Base-by-base conservation (phyloP, 257 asterid genomes). In the Prunella vulgaris region DNA sequence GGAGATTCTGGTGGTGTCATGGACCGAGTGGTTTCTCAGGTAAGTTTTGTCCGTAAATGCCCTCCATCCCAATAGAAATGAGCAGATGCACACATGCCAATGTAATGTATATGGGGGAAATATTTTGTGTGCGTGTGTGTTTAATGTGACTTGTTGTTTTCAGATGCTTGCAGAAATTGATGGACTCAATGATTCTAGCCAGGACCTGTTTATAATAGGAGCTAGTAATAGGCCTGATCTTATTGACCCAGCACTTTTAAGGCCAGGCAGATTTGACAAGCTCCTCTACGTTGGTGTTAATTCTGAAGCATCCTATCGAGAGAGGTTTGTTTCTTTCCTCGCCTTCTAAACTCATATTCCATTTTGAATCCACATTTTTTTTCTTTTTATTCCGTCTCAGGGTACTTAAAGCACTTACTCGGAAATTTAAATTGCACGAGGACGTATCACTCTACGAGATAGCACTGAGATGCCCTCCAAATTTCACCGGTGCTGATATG, bases 21-120 rank as follows among this genome's bases (percentile, higher is more conserved):
- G 99, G 99, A 94, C 80, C 84, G 99, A 58, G 97, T 90, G 51
- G 97, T 94, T 77, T 94, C 99, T 78, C 99, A 90, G 98, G 98
- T 93, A 73, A 66, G 13, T 18, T 24, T 17, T 59, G 51, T 70
- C 21, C 28, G 0, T 15, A 14, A 21, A 18, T 27, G 9, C 22
- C 56, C 56, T 24, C 15, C 2, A 21, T 10, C 17, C 25, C n/a
- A n/a, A n/a, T n/a, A n/a, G n/a, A 7, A 22, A 51, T 14, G 13
- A 28, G 4, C 57, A 67, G 12, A 5, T 60, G 70, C 17, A 52
- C 38, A 33, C 38, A 14, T 38, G n/a, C n/a, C n/a, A n/a, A n/a
- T n/a, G n/a, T n/a, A n/a, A 32, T 33, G 72, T 5, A 17, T 1
- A 3, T 20, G 42, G 10, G 60, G 18, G 59, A n/a, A n/a, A n/a